Evolutionary conservation across 2,329 filamentous ascomycete genomes (phyloP).

Genomic region (Pezicula carpinea): DNA sequence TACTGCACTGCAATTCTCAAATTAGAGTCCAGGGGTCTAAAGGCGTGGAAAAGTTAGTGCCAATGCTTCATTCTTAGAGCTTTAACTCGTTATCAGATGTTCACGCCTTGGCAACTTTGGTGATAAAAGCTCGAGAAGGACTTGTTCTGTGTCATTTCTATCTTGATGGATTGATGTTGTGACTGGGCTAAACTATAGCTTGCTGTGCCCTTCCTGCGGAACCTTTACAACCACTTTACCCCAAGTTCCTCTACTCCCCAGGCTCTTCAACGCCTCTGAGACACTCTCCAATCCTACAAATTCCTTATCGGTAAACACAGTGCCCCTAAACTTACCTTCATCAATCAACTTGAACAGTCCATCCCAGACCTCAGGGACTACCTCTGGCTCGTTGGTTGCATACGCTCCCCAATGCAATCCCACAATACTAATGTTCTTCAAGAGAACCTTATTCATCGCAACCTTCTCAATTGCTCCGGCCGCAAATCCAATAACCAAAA

Average conservation of each 20-base stretch:
- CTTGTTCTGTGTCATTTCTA: too few species aligned
- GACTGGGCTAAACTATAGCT: too few species aligned
- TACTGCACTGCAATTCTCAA: too few species aligned
- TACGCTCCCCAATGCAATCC: constrained; percentile 93
- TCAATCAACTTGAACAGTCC: constrained; percentile 75
- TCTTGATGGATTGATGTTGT: too few species aligned
- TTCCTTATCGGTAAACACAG: constrained; percentile 74
- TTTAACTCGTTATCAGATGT: too few species aligned
- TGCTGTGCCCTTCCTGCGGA: constrained; percentile 59
- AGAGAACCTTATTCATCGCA: constrained; percentile 82
- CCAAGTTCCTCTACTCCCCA: constrained; percentile 84
- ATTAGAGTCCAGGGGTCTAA: too few species aligned
- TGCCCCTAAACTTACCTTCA: constrained; percentile 74
- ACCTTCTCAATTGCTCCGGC: constrained; percentile 85
- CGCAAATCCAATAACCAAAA: constrained; percentile 87
- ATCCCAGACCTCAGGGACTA: constrained; percentile 70
- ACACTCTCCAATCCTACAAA: constrained; percentile 81
- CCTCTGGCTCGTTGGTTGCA: constrained; percentile 64
- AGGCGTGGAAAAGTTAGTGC: too few species aligned
- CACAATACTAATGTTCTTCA: constrained; percentile 90
- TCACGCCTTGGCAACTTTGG: too few species aligned
- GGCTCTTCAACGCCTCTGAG: constrained; percentile 67
- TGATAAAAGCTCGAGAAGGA: too few species aligned
- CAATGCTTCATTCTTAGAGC: too few species aligned
- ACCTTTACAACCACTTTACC: constrained; percentile 93